A percentile compares a stretch with the other conserved stretches of the same genome.
Conservation (phyloP, 2,329 filamentous ascomycete species). For the Aureobasidium pullulans region DNA sequence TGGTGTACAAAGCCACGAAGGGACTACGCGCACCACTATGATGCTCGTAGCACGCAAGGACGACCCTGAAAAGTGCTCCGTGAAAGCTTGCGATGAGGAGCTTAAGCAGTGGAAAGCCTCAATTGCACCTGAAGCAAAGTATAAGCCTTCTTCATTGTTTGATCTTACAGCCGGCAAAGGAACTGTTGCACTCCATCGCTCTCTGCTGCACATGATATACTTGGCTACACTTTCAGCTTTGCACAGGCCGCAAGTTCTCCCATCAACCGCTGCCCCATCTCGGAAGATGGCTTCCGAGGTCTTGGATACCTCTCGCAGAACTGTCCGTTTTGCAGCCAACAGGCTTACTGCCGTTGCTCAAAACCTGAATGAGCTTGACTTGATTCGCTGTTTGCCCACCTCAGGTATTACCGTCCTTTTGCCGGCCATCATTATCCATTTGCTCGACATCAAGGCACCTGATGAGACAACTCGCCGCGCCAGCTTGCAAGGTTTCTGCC, state of each 20-base stretch:
- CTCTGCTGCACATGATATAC: conserved; percentile 89
- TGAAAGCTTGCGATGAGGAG: conserved; percentile 70
- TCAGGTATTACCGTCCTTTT: conserved; percentile 86
- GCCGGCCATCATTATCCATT: conserved; percentile 87
- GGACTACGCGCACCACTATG: conserved; percentile 63
- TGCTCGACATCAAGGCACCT: conserved; percentile 84
- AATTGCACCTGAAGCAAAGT: conserved; percentile 64
- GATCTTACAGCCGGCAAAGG: conserved; percentile 54
- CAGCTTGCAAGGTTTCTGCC: conserved; percentile 73
- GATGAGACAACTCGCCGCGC: conserved; percentile 62
- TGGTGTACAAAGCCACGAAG: conserved; percentile 61
- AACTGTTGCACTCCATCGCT: conserved; percentile 62
- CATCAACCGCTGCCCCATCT: conserved; percentile 47
- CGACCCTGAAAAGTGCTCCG: conserved; percentile 71
- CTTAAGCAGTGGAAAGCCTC: conserved; percentile 69
- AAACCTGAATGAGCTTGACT: conserved; percentile 62
- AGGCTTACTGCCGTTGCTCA: conserved; percentile 81
- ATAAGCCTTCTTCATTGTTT: conserved; percentile 48
- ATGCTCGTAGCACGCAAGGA: conserved; percentile 88
- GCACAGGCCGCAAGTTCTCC: conserved; percentile 83
- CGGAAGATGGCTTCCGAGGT: conserved; percentile 53
- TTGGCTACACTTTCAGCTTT: conserved; percentile 85
- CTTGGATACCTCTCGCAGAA: conserved; percentile 73
- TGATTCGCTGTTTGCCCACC: conserved; percentile 77
- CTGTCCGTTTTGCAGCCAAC: conserved; percentile 74